Evolutionary conservation across 176 grass and related monocot species (phyloP).

Genomic region (Bolboschoenus planiculmis): DNA sequence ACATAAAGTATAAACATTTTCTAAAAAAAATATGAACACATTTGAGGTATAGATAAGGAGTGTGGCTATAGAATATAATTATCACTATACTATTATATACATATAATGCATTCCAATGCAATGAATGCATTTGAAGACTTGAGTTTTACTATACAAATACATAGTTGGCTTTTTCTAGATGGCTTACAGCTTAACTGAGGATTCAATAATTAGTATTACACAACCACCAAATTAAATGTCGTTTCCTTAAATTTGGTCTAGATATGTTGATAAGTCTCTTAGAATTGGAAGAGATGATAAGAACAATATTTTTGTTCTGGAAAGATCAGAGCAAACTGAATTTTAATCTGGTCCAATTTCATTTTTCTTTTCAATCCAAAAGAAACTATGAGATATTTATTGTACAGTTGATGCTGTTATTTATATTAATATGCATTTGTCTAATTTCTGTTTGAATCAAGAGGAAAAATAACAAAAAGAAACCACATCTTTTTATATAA

Average conservation of each 20-base stretch:
- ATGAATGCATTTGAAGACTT: background rate
- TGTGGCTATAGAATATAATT: no score
- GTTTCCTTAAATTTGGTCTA: slow-evolving; percentile 28
- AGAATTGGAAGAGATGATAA: slow-evolving; percentile 86
- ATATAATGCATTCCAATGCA: background rate
- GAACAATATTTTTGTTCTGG: slow-evolving; percentile 85
- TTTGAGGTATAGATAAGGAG: no score
- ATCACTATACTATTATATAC: background rate
- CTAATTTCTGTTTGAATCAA: background rate
- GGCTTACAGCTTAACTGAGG: background rate
- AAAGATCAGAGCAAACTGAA: slow-evolving; percentile 39
- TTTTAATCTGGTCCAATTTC: slow-evolving; percentile 7
- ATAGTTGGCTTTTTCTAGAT: background rate
- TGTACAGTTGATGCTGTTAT: background rate
- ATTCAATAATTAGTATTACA: background rate
- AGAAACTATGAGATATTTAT: background rate
- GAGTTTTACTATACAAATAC: background rate
- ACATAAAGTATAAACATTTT: no score
- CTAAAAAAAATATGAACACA: no score
- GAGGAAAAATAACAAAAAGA: background rate
- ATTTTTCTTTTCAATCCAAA: slow-evolving; percentile 6
- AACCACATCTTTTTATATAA: no score
- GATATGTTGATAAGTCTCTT: slow-evolving; percentile 72
- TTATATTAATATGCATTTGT: background rate
- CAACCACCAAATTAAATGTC: background rate